Base-by-base conservation (phyloP, 2,329 filamentous ascomycete species). In the Proliferodiscus dingleyae region DNA sequence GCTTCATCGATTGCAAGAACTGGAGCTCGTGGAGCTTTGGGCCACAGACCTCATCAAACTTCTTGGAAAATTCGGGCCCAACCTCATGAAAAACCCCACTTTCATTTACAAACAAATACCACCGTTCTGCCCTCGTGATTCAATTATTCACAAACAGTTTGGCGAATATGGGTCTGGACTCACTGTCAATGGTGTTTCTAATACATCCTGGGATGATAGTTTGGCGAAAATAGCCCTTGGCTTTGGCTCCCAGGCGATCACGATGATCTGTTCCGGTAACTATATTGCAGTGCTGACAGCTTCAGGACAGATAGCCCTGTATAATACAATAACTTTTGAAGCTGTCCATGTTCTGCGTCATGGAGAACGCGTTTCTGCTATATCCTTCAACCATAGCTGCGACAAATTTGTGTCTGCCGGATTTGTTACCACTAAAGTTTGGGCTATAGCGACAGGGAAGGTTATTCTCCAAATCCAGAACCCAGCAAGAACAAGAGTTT, bases 21-120 rank as follows among this genome's bases (percentile, higher is more conserved):
- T 52, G 3, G 59, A 60, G 9, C 44, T 63, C 4, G 37, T 69
- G 3, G 52, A 61, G 10, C 51, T 40, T 11, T 68, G 66, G 67
- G 55, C 61, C 1, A 52, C 45, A 1, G 68, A 70, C 45, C 49
- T 69, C 6, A 44, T 65, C 7, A 64, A 63, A 43, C 48, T 70
- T 8, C 41, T 66, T 11, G 65, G 64, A 5, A 67, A 66, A 37
- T 70, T 68, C 46, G 61, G 63, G 3, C 34, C 11, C 5, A 48
- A 52, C 30, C 41, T 69, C 9, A 24, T 44, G 1, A 29, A 41
- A 24, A 46, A 57, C 6, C 66, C 68, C 0, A 50, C 60, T 5
- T 45, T 61, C 0, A 69, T 71, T 26, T 65, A 68, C 47, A 63
- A 64, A 34, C 48, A 58, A 2, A 63, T 71, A 7, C 65, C 67